These are phyloP conservation scores for Aspergillus hiratsukae DNA, from an alignment of 2,329 filamentous ascomycete genomes.

Conservation along the genomic window DNA sequence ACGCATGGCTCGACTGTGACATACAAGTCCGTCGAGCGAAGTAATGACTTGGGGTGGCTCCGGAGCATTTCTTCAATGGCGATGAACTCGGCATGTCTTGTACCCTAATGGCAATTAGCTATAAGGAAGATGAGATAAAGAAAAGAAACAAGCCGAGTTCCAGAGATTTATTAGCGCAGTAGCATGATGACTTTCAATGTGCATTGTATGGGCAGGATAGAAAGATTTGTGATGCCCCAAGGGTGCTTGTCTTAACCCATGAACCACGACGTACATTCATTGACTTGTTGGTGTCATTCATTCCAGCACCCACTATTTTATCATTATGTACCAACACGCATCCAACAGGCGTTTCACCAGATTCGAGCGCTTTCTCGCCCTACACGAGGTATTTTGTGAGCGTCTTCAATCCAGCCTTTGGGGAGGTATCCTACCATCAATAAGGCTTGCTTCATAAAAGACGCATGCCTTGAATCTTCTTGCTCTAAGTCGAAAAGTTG, in stretches of 20 bases:
- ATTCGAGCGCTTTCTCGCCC: slow-evolving; percentile 78
- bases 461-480: slow-evolving; percentile 41
- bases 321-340: slow-evolving; percentile 84
- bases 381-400: slow-evolving; percentile 32
- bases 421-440: slow-evolving; percentile 61
- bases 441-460: slow-evolving; percentile 81
- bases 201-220: not conserved
- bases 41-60: slow-evolving; percentile 61
- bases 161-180: not conserved
- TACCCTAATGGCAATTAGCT: slow-evolving; percentile 64
- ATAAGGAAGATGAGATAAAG: not conserved
- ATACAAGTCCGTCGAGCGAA: slow-evolving; percentile 76
- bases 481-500: not conserved
- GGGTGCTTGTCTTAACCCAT: not conserved
- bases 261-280: slow-evolving; percentile 51
- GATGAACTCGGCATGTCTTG: slow-evolving; percentile 92
- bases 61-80: slow-evolving; percentile 66
- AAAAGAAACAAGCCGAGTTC: not conserved
- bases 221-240: not conserved
- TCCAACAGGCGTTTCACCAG: slow-evolving; percentile 92
- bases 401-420: not conserved
- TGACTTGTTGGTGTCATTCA: slow-evolving; percentile 94
- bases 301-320: slow-evolving; percentile 77
- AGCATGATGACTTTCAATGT: not conserved
- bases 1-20: slow-evolving; percentile 98